A percentile compares a stretch with the other conserved stretches of the same genome.
Conservation (phyloP, 2,329 filamentous ascomycete genomes). For the Phaeomoniella chlamydospora region DNA sequence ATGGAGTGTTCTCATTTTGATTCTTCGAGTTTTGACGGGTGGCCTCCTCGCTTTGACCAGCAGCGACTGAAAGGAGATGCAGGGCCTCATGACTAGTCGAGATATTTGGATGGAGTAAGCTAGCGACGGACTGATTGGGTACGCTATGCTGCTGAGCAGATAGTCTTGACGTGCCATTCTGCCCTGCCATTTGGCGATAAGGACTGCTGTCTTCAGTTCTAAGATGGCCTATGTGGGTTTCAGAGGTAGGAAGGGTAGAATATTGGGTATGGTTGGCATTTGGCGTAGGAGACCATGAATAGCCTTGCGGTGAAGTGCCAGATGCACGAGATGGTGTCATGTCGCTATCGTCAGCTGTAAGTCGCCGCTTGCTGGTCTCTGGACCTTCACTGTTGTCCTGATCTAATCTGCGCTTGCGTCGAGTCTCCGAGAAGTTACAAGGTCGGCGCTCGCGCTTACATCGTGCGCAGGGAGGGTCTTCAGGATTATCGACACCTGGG, state of each 20-base stretch:
- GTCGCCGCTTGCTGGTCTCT: conserved; percentile 1
- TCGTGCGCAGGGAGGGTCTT: conserved; percentile 84
- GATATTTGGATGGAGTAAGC: conserved; percentile 51
- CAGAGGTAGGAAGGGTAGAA: background rate
- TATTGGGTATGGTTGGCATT: background rate
- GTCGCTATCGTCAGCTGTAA: background rate
- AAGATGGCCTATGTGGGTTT: too few relatives aligned
- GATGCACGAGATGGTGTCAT: background rate
- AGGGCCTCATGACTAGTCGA: conserved; percentile 88
- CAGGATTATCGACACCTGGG: conserved; percentile 67
- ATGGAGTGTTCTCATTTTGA: conserved; percentile 9
- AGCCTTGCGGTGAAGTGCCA: background rate
- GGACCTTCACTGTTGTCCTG: conserved; percentile 20
- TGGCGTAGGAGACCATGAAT: background rate
- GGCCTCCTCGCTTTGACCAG: conserved; percentile 34
- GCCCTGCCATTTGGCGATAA: too few relatives aligned
- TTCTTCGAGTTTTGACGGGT: conserved; percentile 34
- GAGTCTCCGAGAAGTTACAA: conserved; percentile 90
- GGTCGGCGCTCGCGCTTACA: conserved; percentile 92
- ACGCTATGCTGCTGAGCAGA: conserved; percentile 1
- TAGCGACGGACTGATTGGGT: conserved; percentile 42
- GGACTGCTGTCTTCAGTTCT: too few relatives aligned
- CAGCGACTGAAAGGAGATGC: conserved; percentile 81
- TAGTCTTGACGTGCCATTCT: too few relatives aligned
- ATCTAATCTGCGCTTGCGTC: conserved; percentile 73